Conservation (phyloP, 1,284 basidiomycete species). For the Kwoniella shivajii region DNA sequence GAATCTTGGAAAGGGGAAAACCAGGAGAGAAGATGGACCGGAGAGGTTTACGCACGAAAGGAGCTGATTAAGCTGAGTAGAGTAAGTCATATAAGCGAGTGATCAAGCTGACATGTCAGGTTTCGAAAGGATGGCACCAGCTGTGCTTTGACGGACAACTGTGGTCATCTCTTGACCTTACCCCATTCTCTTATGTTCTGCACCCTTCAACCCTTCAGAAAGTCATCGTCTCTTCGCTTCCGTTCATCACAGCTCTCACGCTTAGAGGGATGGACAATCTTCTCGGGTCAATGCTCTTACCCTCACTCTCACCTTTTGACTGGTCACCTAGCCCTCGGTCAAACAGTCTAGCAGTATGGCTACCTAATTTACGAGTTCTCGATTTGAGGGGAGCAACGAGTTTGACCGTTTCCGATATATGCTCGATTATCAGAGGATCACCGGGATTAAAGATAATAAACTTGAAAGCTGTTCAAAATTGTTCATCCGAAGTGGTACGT, state of each 20-base stretch:
- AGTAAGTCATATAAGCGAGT: conserved; percentile 58
- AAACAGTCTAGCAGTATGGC: conserved; percentile 1
- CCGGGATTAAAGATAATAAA: conserved; percentile 64
- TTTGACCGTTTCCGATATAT: conserved; percentile 67
- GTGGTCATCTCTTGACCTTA: conserved; percentile 70
- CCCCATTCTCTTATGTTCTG: conserved; percentile 59
- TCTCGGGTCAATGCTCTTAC: conserved; percentile 47
- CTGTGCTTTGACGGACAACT: conserved; percentile 85
- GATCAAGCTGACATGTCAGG: conserved; percentile 58
- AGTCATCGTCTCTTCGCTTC: conserved; percentile 56
- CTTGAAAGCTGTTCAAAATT: conserved; percentile 68
- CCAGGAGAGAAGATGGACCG: conserved; percentile 65
- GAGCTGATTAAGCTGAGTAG: conserved; percentile 78
- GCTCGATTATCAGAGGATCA: conserved; percentile 69
- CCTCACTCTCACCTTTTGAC: conserved; percentile 22
- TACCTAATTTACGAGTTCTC: conserved; percentile 55
- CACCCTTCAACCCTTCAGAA: conserved; percentile 38
- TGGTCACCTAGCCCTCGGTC: not conserved
- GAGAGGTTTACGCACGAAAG: conserved; percentile 67
- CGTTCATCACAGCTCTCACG: conserved; percentile 68
- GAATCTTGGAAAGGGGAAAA: conserved; percentile 59
- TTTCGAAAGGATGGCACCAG: conserved; percentile 75
- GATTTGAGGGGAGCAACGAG: conserved; percentile 73
- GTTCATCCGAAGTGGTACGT: conserved; percentile 71
- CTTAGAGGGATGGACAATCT: conserved; percentile 67